Evolutionary conservation across 208 protist species (phyloP), one percentile per base, ranked within the genome.

Genomic region (Kentomonas sorsogonicus): DNA sequence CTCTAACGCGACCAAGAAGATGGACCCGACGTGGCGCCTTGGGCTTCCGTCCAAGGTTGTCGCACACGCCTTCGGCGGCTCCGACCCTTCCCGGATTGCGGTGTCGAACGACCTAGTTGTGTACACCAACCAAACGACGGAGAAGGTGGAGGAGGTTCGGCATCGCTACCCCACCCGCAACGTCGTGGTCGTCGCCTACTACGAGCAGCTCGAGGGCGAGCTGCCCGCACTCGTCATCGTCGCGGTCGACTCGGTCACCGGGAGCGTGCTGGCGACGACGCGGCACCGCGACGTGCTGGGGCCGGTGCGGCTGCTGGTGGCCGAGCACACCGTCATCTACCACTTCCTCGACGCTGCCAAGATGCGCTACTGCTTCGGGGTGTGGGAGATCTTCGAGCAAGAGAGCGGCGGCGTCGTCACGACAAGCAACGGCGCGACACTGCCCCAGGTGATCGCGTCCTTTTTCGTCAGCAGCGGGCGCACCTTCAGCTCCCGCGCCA

Each of bases 351-450:
- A 96, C 60, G 83, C 83, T 25, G 71, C 69, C 27, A 82, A 79
- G 55, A 81, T 89, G 77, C 84, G 86, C 33, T 86, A 96, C 72
- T 77, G 66, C 54, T 69, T 94, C 29, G 80, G 85, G 10, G 87
- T 96, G 33, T 93, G 80, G 83, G 84, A 94, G 63, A 53, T 96
- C 48, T 96, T 94, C 66, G 78, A 93, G 46, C 66, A 82, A 33
- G 84, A 89, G 29, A 47, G 54, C 39, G 68, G 65, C 40, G 51
- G 53, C 16, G 72, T 78, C 0, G 56, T 91, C 40, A 58, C 52
- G 23, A 83, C 83, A 58, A 73, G 79, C 33, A 69, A 77, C 38
- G 85, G 72, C 18, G 86, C 83, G 13, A 87, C 83, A 1, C 50
- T 85, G 36, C 83, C 83, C 33, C 74, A 80, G 36, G 67, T 93